A percentile compares a stretch with the other conserved stretches of the same genome.
phyloP scores from a whole-genome alignment of 1,284 basidiomycete species.

The Trichosporon inkin region DNA sequence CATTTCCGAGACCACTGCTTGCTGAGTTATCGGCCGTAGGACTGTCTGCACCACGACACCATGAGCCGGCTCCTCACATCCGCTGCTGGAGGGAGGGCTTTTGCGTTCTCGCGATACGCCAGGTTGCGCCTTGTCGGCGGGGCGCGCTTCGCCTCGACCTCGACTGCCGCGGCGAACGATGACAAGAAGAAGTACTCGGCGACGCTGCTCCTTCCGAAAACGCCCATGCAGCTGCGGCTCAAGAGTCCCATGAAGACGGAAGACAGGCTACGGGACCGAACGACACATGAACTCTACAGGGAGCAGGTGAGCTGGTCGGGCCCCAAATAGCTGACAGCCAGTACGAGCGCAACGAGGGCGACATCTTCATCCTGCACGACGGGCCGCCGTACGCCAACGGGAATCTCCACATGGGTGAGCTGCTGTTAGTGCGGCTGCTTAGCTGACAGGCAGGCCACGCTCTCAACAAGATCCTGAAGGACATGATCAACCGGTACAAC shows the following conservation, averaged over 20 bases:
- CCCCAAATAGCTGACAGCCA: constrained; percentile 39
- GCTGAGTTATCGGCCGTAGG: neutral
- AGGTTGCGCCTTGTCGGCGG: neutral
- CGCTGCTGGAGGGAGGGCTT: neutral
- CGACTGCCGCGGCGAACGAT: constrained; percentile 13
- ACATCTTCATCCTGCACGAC: constrained; percentile 81
- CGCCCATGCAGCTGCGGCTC: constrained; percentile 70
- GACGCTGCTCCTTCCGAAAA: constrained; percentile 79
- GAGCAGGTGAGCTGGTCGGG: constrained; percentile 62
- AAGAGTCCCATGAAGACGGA: constrained; percentile 64
- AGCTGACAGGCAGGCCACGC: constrained; percentile 70
- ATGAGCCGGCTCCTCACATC: constrained; percentile 18
- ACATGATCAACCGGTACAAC: constrained; percentile 89
- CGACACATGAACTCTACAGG: constrained; percentile 71
- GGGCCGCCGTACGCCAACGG: constrained; percentile 99
- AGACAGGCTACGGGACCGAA: constrained; percentile 59
- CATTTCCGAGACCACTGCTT: neutral
- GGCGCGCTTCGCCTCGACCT: neutral
- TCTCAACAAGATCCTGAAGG: constrained; percentile 94
- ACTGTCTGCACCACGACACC: neutral
- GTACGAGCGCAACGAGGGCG: constrained; percentile 58
- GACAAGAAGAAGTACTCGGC: constrained; percentile 55
- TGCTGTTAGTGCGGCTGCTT: neutral
- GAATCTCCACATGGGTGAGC: constrained; percentile 83
- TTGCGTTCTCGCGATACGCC: neutral